Base-by-base conservation (phyloP, 2,329 filamentous ascomycete species). In the Talaromyces marneffei region DNA sequence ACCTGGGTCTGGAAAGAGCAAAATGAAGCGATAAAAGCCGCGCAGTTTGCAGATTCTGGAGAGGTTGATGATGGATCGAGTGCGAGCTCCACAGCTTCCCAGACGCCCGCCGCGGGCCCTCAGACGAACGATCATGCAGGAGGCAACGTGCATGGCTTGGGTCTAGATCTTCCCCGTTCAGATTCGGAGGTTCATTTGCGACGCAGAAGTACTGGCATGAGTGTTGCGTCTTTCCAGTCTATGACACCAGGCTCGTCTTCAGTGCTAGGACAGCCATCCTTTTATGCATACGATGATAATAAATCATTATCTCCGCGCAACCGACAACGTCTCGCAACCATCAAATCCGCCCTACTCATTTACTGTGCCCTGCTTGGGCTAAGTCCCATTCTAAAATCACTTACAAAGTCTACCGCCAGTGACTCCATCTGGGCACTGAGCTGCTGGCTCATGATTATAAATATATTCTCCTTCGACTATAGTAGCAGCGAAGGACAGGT, bases 361-460 rank as follows among this genome's bases (percentile, higher is more conserved):
- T 97, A 95, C 77, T 95, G 89, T 67, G 92, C 92, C 3, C 82
- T 99, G 14, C 85, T 97, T 3, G 94, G 93, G 10, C 83, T 99
- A 3, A 96, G 91, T 44, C 94, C 94, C 0, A 97, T 99, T 65
- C 85, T 99, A 64, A 97, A 97, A 75, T 97, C 92, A 1, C 84
- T 99, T n/a, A 99, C 94, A 0, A 85, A 85, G 56, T 97, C 92
- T 4, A 97, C 93, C 4, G 93, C 91, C 7, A 89, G 86, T 60
- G 94, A 99, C 80, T 94, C 89, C 46, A 99, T 99, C 72, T 99
- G 94, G 94, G 91, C 94, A 62, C 89, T 99, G 80, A 94, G 91
- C 56, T 92, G 91, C 70, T 94, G 92, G 87, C 83, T 99, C 48
- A 85, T 99, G 65, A 85, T 90, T 69, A 93, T 97, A 77, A 99